Base-by-base conservation (phyloP, 2,329 filamentous ascomycete genomes). In the Magnaporthiopsis rhizophila region DNA sequence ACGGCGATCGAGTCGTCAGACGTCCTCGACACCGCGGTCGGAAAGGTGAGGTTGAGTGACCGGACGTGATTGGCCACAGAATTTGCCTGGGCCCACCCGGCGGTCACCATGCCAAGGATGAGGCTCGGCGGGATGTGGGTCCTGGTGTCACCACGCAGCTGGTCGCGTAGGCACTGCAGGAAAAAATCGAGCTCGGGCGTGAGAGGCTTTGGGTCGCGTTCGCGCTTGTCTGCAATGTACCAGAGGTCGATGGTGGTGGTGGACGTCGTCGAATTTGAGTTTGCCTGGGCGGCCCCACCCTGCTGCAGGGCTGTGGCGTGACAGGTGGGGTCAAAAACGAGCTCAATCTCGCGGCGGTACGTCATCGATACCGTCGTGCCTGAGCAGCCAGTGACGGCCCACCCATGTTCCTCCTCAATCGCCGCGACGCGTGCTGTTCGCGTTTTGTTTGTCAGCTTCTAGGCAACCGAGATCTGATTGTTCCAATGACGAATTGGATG, bases 181-280 rank as follows among this genome's bases (percentile, higher is more conserved):
- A 92, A 91, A 76, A 93, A 93, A 53, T 89, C 87, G 69, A 86
- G 88, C 71, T 89, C 89, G 0, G 83, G 81, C 1, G 86, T 87
- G 63, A 86, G 74, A 0, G 85, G 83, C 38, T 80, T 72, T 12
- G 84, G 77, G 34, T 84, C 78, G n/a, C 77, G 75, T 58, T 84
- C 80, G 61, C 81, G 79, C 62, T 78, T 80, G 68, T 84, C 83
- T 32, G 83, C 88, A 67, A 91, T 84, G 73, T 92, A 92, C 75
- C 84, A 86, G 0, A 93, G 77, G 65, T 89, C 88, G 68, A 93
- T 89, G 26, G 26, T 26, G 26, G 26, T 26, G 26, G 26, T 26
- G 28, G 79, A 80, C 1, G 81, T 79, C 69, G 85, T 83, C 11
- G 62, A 34, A 24, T 18, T 32, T 32, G 57, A 45, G 38, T 45